These are phyloP conservation scores for Talaromyces stipitatus DNA, from an alignment of 495 filamentous ascomycete species.

Conservation along the genomic window DNA sequence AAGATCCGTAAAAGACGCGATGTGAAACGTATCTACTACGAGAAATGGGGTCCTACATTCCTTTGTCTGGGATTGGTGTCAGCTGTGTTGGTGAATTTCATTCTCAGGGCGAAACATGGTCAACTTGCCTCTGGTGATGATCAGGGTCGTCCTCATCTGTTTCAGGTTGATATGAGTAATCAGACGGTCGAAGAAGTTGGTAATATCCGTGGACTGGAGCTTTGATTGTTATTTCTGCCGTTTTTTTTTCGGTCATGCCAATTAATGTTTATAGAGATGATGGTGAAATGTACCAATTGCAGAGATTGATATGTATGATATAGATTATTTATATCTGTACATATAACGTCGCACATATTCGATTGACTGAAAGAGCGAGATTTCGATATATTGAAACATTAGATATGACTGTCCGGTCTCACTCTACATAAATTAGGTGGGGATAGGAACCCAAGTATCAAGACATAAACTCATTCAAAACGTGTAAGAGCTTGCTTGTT, in stretches of 20 bases:
- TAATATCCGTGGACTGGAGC: background rate
- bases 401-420: too few relatives aligned
- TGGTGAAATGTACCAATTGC: background rate
- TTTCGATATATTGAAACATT: too few relatives aligned
- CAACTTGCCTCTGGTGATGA: slow-evolving; percentile 2
- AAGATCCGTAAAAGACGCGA: slow-evolving; percentile 74
- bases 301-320: background rate
- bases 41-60: slow-evolving; percentile 75
- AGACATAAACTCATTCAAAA: too few relatives aligned
- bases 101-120: slow-evolving; percentile 24
- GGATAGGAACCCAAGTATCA: too few relatives aligned
- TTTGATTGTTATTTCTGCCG: background rate
- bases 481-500: too few relatives aligned
- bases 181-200: background rate
- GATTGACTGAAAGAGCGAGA: too few relatives aligned
- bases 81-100: slow-evolving; percentile 74
- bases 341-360: background rate
- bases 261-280: background rate
- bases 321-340: background rate
- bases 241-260: background rate
- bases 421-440: too few relatives aligned
- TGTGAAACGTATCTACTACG: slow-evolving; percentile 72
- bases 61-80: slow-evolving; percentile 66
- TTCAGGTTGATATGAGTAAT: background rate
- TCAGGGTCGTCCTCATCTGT: background rate